Base-by-base conservation (phyloP, 768 basidiomycete species). In the Basidioascus undulatus region DNA sequence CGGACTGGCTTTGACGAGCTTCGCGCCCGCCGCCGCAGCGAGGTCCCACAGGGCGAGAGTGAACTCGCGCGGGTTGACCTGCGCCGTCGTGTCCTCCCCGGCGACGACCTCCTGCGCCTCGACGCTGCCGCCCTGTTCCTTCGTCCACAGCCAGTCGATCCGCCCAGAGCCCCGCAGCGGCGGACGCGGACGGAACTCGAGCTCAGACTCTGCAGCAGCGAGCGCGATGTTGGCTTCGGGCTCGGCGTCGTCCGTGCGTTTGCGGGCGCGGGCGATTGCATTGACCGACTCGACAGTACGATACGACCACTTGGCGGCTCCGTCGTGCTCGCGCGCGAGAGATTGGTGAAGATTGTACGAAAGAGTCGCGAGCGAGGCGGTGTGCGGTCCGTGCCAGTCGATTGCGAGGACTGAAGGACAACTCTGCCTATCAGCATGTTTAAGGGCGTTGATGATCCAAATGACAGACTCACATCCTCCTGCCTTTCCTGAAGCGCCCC, bases 361-460 rank as follows among this genome's bases (percentile, higher is more conserved):
- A 13, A 83, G 61, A 39, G 67, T 58, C 7, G 74, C 73, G 24
- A 84, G 61, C 20, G 48, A 51, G 46, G 72, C 69, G 37, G 66
- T 67, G 0, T 74, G 73, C 50, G 74, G 44, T 11, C 54, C 60
- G 75, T 37, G 81, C 84, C 82, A 83, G 74, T 57, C 62, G 35
- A 74, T 70, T 0, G 83, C 81, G 16, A 87, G 66, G 11, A 89
- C n/a, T n/a, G n/a, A n/a, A n/a, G n/a, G n/a, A n/a, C n/a, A n/a
- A n/a, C n/a, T n/a, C n/a, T n/a, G n/a, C n/a, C n/a, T n/a, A n/a
- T n/a, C n/a, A n/a, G n/a, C n/a, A n/a, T n/a, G n/a, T n/a, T n/a
- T n/a, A n/a, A n/a, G n/a, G n/a, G n/a, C n/a, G n/a, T n/a, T n/a
- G n/a, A n/a, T n/a, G n/a, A n/a, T n/a, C n/a, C n/a, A n/a, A n/a